A percentile compares a stretch with the other conserved stretches of the same genome.
Evolutionary conservation across 2,329 filamentous ascomycete genomes (phyloP).

Genomic region (Fusarium pseudocircinatum): DNA sequence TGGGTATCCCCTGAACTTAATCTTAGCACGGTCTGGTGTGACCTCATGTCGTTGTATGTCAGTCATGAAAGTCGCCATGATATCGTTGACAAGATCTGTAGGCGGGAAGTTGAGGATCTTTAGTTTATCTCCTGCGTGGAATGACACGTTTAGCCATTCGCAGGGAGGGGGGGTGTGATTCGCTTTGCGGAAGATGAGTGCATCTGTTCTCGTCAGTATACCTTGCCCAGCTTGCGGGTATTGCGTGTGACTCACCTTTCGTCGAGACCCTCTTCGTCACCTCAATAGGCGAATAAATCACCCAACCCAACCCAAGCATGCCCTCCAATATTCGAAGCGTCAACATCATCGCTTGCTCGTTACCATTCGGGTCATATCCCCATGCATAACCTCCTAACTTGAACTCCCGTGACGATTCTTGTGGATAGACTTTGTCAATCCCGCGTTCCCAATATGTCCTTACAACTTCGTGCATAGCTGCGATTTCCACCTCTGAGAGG

Average conservation of each 20-base stretch:
- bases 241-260: neutral
- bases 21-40: neutral
- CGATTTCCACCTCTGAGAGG: slow-evolving; percentile 4
- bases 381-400: slow-evolving; percentile 17
- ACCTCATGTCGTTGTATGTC: slow-evolving; percentile 11
- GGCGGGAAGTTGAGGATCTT: slow-evolving; percentile 22
- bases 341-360: slow-evolving; percentile 14
- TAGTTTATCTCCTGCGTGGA: slow-evolving; percentile 20
- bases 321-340: slow-evolving; percentile 6
- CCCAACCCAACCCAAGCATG: slow-evolving; percentile 1
- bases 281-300: slow-evolving; percentile 14
- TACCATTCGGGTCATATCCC: neutral
- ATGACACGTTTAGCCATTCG: slow-evolving; percentile 23
- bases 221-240: rapidly evolving
- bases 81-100: neutral
- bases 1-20: slow-evolving; percentile 11
- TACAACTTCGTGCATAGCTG: neutral
- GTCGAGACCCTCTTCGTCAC: slow-evolving; percentile 1
- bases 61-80: neutral
- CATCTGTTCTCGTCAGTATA: neutral
- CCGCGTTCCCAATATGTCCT: slow-evolving; percentile 4
- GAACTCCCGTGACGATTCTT: slow-evolving; percentile 7
- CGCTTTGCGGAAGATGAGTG: slow-evolving; percentile 12
- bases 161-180: rapidly evolving
- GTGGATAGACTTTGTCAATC: neutral